Evolutionary conservation across 148 eudicot genomes (phyloP).

Genomic region (Talinum fruticosum): DNA sequence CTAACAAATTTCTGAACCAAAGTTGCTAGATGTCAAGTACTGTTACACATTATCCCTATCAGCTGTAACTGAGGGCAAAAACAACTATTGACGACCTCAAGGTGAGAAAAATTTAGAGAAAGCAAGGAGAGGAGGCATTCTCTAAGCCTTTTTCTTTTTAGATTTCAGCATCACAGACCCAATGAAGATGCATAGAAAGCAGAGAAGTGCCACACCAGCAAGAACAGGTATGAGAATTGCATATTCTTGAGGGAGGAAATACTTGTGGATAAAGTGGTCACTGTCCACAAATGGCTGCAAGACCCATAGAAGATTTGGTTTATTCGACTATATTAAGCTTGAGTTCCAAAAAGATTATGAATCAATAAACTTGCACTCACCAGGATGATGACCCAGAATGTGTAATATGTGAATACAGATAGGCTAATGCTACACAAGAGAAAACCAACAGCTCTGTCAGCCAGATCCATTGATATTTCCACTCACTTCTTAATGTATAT

Average conservation of each 20-base stretch:
- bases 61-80: neutral
- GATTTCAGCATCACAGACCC: conserved; percentile 86
- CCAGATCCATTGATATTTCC: conserved; percentile 58
- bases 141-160: conserved; percentile 71
- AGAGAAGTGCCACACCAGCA: conserved; percentile 60
- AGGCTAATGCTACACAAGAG: conserved; percentile 61
- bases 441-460: conserved; percentile 85
- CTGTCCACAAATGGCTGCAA: conserved; percentile 84
- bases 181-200: conserved; percentile 70
- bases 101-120: neutral
- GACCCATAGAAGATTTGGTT: conserved; percentile 14
- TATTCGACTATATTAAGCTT: neutral
- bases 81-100: conserved; percentile 1
- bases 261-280: conserved; percentile 83
- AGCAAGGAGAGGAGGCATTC: neutral
- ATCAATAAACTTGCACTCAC: conserved; percentile 37
- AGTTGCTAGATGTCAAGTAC: neutral
- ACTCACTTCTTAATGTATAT: neutral
- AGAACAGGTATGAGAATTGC: conserved; percentile 79
- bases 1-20: neutral
- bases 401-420: conserved; percentile 81
- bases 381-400: conserved; percentile 90
- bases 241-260: conserved; percentile 81
- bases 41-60: neutral
- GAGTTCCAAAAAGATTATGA: neutral